Evolutionary conservation across 139 green algal species (phyloP).

Genomic region (Pleodorina starrii): DNA sequence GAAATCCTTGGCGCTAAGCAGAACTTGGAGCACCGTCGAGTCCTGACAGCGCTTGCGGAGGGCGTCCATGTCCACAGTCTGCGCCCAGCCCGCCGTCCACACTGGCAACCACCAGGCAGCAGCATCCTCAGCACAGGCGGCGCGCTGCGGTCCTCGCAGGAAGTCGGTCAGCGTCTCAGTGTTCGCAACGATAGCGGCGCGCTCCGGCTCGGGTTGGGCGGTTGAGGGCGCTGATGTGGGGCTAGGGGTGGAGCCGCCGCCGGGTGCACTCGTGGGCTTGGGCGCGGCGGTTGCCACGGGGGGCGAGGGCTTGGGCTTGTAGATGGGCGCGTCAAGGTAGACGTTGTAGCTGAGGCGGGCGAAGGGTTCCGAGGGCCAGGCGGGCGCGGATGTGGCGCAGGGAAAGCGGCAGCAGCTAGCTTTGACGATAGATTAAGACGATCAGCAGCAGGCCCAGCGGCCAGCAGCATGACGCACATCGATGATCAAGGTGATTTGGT

Average conservation of each 20-base stretch:
- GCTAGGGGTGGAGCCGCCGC: too few species aligned
- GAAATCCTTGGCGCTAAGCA: not conserved
- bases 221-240: not conserved
- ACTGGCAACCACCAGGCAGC: not conserved
- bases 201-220: not conserved
- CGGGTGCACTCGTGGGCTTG: not conserved
- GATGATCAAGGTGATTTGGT: too few species aligned
- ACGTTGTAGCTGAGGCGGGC: slow-evolving; percentile 42
- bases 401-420: too few species aligned
- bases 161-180: slow-evolving; percentile 37
- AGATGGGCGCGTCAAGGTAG: slow-evolving; percentile 7
- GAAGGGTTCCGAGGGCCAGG: too few species aligned
- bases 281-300: not conserved
- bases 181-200: slow-evolving; percentile 28
- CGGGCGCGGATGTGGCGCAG: too few species aligned
- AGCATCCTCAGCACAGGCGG: slow-evolving; percentile 5
- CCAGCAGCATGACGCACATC: too few species aligned
- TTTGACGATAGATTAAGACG: too few species aligned
- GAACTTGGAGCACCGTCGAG: slow-evolving; percentile 4
- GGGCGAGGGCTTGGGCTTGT: not conserved
- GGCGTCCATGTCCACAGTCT: slow-evolving; percentile 4
- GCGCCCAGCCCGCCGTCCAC: slow-evolving; percentile 7
- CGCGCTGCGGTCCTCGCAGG: slow-evolving; percentile 14
- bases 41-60: not conserved
- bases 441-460: too few species aligned